Base-by-base conservation (phyloP, 23 red algal genomes). In the Gracilariopsis chorda region DNA sequence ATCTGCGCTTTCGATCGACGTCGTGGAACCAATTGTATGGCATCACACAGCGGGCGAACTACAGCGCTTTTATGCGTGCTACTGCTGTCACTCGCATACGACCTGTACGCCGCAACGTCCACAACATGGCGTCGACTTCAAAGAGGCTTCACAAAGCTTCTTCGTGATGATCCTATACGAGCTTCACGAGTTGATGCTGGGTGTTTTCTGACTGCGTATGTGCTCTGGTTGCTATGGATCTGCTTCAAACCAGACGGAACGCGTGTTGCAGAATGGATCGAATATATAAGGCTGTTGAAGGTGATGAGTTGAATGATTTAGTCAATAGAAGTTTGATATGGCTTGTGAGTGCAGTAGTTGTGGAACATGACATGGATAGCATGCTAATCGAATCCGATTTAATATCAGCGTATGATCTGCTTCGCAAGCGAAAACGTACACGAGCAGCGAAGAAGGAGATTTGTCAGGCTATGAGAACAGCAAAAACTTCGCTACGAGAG, bases 161-260 rank as follows among this genome's bases (percentile, higher is more conserved):
- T 96, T 58, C 34, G 61, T 1, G 88, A 96, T 78, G 94, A 96
- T 74, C 88, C 94, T 25, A 63, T 88, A 44, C 85, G 94, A 7
- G 40, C 73, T 34, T 71, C 76, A 12, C 41, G 82, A 19, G 84
- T 88, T 13, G 94, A 96, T 51, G 87, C 94, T 33, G 94, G 88
- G 4, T 71, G 63, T 47, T 87, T 96, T 27, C 67, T 96, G 23
- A 35, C 47, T 29, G 94, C 88, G 41, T 96, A 96, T 45, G 27
- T 91, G 34, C 79, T 96, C 7, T 87, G 94, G 9, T 59, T 96
- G 64, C 94, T 88, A 14, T 96, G 84, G 83, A 72, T 92, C 4
- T 92, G 82, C 75, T 96, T 87, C 68, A 74, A 70, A 51, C 94
- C 94, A 35, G 82, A 92, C 37, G 46, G 64, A 30, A 40, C 29